A percentile compares a stretch with the other conserved stretches of the same genome.
Conservation (phyloP, 1,284 basidiomycete genomes). For the Cutaneotrichosporon cavernicola region DNA sequence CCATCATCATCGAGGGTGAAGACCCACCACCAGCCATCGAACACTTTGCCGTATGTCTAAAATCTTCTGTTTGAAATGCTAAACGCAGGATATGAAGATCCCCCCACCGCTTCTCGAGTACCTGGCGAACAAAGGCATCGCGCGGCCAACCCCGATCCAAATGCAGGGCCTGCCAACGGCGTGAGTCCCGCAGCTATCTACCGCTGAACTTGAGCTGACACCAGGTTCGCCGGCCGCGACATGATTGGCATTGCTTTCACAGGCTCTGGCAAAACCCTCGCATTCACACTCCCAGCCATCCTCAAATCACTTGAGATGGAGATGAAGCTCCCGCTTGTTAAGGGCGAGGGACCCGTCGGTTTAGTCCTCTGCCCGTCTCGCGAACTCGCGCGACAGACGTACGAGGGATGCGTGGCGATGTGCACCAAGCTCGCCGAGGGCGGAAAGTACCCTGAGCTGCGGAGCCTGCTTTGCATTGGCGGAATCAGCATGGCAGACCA, state of each 20-base stretch:
- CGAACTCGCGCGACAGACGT: conserved; percentile 92
- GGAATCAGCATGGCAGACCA: conserved; percentile 98
- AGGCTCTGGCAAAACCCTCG: conserved; percentile 88
- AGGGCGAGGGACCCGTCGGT: conserved; percentile 93
- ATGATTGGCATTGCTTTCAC: conserved; percentile 94
- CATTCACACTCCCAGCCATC: conserved; percentile 89
- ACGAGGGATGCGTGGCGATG: conserved; percentile 88
- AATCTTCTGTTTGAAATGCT: conserved; percentile 10
- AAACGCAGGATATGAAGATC: conserved; percentile 89
- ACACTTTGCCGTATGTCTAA: conserved; percentile 68
- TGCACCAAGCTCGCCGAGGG: conserved; percentile 74
- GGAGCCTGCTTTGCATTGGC: conserved; percentile 89
- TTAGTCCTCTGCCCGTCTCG: conserved; percentile 93
- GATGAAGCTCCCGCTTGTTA: conserved; percentile 77
- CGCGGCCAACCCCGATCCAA: conserved; percentile 90
- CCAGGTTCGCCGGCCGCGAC: conserved; percentile 81
- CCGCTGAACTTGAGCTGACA: conserved; percentile 2
- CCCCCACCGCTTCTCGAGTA: conserved; percentile 78
- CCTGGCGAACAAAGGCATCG: conserved; percentile 80
- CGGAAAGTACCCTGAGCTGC: conserved; percentile 75
- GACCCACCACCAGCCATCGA: conserved; percentile 89
- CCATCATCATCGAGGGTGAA: conserved; percentile 88
- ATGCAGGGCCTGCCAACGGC: conserved; percentile 94
- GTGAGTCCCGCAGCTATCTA: conserved; percentile 56
- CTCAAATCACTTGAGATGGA: conserved; percentile 96